Conservation (phyloP, 352 stramenopile genomes). For the Pythium plurisporium region DNA sequence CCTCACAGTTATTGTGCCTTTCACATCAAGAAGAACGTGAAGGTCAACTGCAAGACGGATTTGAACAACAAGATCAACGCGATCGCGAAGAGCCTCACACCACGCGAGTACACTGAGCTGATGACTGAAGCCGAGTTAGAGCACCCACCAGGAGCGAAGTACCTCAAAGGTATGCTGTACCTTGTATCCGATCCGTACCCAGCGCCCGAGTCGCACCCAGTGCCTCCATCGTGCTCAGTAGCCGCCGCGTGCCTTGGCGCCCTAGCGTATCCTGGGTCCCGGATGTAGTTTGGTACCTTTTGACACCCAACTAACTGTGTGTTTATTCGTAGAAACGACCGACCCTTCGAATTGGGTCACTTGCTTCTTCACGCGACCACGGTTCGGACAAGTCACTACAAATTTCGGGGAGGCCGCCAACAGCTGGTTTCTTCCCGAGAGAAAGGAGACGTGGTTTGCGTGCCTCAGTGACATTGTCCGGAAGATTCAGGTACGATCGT, state of each 20-base stretch:
- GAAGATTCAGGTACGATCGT: slow-evolving; percentile 12
- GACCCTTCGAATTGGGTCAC: slow-evolving; percentile 1
- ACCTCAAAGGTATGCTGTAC: slow-evolving; percentile 1
- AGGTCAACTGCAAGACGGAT: slow-evolving; percentile 12
- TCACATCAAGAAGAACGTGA: slow-evolving; percentile 18
- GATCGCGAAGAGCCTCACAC: background rate
- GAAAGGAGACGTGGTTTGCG: slow-evolving; percentile 13
- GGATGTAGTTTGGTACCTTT: background rate
- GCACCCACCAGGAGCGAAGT: background rate
- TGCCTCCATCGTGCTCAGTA: background rate
- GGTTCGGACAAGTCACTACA: slow-evolving; percentile 11
- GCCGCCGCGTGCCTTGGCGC: background rate
- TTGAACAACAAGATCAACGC: background rate
- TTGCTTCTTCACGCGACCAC: background rate
- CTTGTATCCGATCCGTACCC: background rate
- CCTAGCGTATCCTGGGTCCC: background rate
- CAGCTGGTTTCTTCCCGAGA: slow-evolving; percentile 10
- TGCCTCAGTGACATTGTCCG: slow-evolving; percentile 8
- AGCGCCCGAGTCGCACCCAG: background rate
- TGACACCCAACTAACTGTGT: background rate
- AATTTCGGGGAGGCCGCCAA: slow-evolving; percentile 19
- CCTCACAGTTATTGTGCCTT: slow-evolving; percentile 13
- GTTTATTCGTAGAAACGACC: background rate
- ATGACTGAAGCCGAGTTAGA: background rate
- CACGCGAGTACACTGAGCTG: background rate